A percentile compares a stretch with the other conserved stretches of the same genome.
phyloP scores from a whole-genome alignment of 2,329 filamentous ascomycete genomes.

The Trichoderma oligosporum region DNA sequence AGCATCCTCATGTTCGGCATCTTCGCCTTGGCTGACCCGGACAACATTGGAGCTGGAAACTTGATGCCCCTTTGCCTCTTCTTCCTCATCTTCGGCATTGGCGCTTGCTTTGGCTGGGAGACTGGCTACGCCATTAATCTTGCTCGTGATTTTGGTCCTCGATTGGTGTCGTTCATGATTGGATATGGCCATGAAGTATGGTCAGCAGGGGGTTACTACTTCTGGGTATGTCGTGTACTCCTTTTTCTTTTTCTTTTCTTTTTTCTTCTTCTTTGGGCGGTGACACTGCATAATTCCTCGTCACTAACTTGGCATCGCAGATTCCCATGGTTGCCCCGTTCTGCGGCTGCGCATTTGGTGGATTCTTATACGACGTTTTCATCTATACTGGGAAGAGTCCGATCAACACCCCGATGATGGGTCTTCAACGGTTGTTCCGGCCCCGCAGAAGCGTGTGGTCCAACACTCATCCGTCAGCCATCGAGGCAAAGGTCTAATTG shows the following conservation, averaged over 20 bases:
- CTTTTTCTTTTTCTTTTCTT: not conserved
- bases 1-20: conserved; percentile 68
- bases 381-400: conserved; percentile 68
- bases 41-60: conserved; percentile 54
- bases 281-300: not conserved
- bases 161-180: conserved; percentile 62
- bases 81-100: conserved; percentile 71
- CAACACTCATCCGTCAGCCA: conserved; percentile 30
- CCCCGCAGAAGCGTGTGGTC: conserved; percentile 37
- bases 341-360: conserved; percentile 59
- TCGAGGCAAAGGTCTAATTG: conserved; percentile 19
- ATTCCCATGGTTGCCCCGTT: conserved; percentile 72
- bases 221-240: conserved; percentile 55
- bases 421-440: conserved; percentile 50
- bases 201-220: conserved; percentile 65
- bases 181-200: conserved; percentile 67
- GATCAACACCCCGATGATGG: conserved; percentile 64
- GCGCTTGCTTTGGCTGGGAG: conserved; percentile 71
- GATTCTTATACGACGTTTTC: conserved; percentile 63
- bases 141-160: conserved; percentile 67
- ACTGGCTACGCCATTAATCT: conserved; percentile 74
- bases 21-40: conserved; percentile 61
- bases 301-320: conserved; percentile 35
- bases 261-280: conserved; percentile 10
- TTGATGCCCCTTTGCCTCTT: conserved; percentile 59